Percentiles rank a stretch among this genome's conserved stretches.
These are phyloP conservation scores for Multifurca ochricompacta DNA, from an alignment of 768 basidiomycete genomes.

Conservation along the genomic window DNA sequence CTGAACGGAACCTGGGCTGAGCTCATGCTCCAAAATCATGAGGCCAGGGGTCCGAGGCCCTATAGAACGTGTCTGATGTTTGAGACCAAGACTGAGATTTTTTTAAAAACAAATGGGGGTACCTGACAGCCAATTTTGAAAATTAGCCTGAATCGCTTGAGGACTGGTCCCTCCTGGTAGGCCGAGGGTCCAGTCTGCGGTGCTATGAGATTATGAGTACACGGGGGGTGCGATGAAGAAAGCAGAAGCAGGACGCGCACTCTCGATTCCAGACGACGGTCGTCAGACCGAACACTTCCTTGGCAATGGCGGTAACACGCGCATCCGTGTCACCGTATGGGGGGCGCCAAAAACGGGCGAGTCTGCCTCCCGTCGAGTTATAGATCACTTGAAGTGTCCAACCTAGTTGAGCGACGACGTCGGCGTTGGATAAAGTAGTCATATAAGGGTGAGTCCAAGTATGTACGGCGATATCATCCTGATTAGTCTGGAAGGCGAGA, in stretches of 20 bases:
- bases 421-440: constrained; percentile 63
- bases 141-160: constrained; percentile 37
- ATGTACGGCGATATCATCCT: constrained; percentile 40
- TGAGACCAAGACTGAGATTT: neutral
- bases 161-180: constrained; percentile 36
- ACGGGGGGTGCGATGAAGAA: neutral
- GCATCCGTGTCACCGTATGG: constrained; percentile 81
- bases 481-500: constrained; percentile 25
- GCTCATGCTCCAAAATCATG: constrained; percentile 80
- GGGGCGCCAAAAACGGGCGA: constrained; percentile 80
- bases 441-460: constrained; percentile 75
- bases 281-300: constrained; percentile 75
- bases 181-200: constrained; percentile 67
- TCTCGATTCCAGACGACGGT: constrained; percentile 92
- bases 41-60: constrained; percentile 74
- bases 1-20: constrained; percentile 47
- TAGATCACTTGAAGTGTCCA: constrained; percentile 76
- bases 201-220: constrained; percentile 33
- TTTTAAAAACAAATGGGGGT: constrained; percentile 14
- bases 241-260: constrained; percentile 33
- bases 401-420: constrained; percentile 69
- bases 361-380: constrained; percentile 68
- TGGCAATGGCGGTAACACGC: constrained; percentile 78
- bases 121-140: constrained; percentile 53
- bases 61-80: constrained; percentile 14